Conservation (phyloP, 2,329 filamentous ascomycete genomes). For the Botryotinia calthae region DNA sequence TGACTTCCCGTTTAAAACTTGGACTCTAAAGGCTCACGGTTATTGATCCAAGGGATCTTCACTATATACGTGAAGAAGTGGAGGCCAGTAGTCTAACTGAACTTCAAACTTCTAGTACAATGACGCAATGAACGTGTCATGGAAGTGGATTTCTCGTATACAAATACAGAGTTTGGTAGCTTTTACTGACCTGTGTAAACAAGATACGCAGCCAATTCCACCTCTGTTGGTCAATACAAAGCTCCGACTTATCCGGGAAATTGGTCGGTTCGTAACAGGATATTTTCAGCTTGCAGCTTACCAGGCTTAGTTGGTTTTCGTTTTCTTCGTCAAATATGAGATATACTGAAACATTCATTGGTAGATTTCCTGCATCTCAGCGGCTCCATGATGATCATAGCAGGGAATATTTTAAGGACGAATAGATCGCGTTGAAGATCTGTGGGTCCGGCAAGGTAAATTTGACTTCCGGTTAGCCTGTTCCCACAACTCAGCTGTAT, state of each 20-base stretch:
- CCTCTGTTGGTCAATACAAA: background rate
- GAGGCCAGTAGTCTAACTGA: background rate
- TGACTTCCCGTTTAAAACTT: background rate
- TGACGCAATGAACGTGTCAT: background rate
- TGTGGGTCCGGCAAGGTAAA: background rate
- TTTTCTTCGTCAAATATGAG: background rate
- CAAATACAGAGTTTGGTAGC: background rate
- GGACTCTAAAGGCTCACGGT: background rate
- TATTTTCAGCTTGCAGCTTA: background rate
- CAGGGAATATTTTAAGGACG: background rate
- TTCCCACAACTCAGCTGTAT: slow-evolving; percentile 1
- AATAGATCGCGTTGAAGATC: background rate
- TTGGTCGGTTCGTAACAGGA: background rate
- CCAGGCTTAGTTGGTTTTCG: background rate
- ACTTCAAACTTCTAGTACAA: background rate
- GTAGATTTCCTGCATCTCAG: background rate
- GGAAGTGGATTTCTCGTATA: background rate
- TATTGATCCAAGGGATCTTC: background rate
- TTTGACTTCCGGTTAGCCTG: background rate
- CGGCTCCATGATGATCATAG: background rate
- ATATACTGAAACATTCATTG: background rate
- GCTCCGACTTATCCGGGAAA: background rate
- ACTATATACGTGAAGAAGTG: background rate
- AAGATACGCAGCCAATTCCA: background rate
- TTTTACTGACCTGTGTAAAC: background rate